Evolutionary conservation across 2,329 filamentous ascomycete species (phyloP).

Genomic region (Aspergillus ochraceoroseus): DNA sequence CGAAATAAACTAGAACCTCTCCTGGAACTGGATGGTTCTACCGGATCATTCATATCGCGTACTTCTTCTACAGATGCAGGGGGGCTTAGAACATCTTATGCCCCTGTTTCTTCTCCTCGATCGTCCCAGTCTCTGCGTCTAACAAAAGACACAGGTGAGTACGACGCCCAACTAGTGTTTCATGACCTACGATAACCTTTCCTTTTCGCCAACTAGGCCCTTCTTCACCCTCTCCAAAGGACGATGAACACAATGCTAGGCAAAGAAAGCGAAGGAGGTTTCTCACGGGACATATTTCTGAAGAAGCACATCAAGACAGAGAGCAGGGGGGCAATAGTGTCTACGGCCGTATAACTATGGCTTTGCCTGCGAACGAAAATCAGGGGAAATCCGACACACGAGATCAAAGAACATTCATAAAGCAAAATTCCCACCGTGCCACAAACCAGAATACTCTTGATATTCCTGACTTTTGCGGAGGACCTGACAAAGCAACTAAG

Average conservation of each 20-base stretch:
- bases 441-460: not conserved
- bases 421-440: not conserved
- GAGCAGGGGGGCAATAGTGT: not conserved
- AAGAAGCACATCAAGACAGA: not conserved
- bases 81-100: not conserved
- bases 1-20: slow-evolving; percentile 1
- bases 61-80: not conserved
- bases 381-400: not conserved
- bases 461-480: not conserved
- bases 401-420: not conserved
- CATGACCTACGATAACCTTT: not conserved
- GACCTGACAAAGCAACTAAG: not conserved
- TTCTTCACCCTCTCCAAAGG: not conserved
- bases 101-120: not conserved
- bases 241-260: not conserved
- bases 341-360: not conserved
- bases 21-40: not conserved
- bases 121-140: not conserved
- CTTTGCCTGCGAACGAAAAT: not conserved
- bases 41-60: not conserved
- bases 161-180: not conserved
- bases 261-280: slow-evolving; percentile 15
- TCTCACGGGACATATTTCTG: too few species aligned
- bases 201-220: not conserved
- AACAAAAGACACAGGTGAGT: not conserved